A percentile compares a stretch with the other conserved stretches of the same genome.
Evolutionary conservation across 2,329 filamentous ascomycete species (phyloP).

Genomic region (Hypoxylon sp.): DNA sequence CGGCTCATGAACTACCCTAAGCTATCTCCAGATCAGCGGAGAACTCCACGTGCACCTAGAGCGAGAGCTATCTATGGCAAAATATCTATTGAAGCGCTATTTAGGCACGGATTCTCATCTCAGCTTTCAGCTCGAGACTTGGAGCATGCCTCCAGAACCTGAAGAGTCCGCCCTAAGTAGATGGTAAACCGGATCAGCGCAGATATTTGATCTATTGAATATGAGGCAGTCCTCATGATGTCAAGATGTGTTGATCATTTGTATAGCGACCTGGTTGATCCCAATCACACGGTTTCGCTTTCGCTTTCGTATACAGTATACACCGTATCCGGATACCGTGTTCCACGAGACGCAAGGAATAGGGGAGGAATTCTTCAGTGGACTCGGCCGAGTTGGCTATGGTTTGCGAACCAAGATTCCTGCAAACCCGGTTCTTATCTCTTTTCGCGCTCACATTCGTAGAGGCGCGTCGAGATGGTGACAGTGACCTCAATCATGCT

Average conservation of each 20-base stretch:
- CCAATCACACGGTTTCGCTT: no score
- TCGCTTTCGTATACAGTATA: not conserved
- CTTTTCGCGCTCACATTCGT: not conserved
- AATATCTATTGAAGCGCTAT: no score
- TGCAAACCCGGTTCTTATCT: not conserved
- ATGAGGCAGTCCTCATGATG: not conserved
- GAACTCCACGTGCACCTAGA: not conserved
- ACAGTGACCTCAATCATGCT: not conserved
- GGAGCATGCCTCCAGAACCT: not conserved
- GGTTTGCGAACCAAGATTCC: not conserved
- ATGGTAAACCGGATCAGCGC: not conserved
- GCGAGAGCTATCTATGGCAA: no score
- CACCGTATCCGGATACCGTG: not conserved
- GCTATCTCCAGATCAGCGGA: not conserved
- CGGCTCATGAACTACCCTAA: not conserved
- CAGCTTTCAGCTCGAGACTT: not conserved
- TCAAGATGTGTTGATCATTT: not conserved
- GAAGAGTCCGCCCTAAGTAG: not conserved
- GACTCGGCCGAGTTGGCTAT: slow-evolving; percentile 5
- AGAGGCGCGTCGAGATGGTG: not conserved
- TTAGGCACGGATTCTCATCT: not conserved
- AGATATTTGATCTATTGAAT: not conserved
- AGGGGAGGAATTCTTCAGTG: not conserved
- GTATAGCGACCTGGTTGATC: not conserved
- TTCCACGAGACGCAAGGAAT: not conserved